These are phyloP conservation scores for Geosmithia flava DNA, from an alignment of 2,329 filamentous ascomycete species.

Conservation along the genomic window DNA sequence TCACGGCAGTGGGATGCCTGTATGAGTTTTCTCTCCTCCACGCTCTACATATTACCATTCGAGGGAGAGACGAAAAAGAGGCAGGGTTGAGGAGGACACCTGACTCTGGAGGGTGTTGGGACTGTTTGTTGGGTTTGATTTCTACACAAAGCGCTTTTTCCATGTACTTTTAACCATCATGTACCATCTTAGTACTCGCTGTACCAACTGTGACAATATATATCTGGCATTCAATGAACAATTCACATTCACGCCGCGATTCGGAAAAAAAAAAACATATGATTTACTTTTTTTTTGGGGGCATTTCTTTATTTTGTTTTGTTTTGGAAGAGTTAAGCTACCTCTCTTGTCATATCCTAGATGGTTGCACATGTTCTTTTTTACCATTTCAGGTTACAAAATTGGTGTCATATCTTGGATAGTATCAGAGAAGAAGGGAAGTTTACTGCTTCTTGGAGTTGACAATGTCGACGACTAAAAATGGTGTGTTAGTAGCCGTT, in stretches of 20 bases:
- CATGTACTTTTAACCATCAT: constrained; percentile 1
- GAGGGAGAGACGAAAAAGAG: background rate
- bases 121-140: background rate
- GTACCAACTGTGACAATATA: background rate
- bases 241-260: too few species aligned
- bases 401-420: too few species aligned
- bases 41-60: too few species aligned
- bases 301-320: background rate
- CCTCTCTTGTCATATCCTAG: too few species aligned
- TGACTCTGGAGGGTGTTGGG: background rate
- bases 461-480: constrained; percentile 44
- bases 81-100: too few species aligned
- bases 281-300: background rate
- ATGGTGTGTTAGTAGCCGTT: constrained; percentile 1
- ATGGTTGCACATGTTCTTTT: too few species aligned
- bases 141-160: background rate
- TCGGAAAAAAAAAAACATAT: too few species aligned
- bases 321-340: too few species aligned
- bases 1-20: constrained; percentile 45
- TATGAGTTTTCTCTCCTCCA: constrained; percentile 28
- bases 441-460: constrained; percentile 38
- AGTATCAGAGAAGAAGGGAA: background rate
- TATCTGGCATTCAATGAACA: background rate
- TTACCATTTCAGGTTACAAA: too few species aligned
- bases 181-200: background rate